These are phyloP conservation scores for Excoecaria agallocha DNA, from an alignment of 345 rosid genomes.

Conservation along the genomic window DNA sequence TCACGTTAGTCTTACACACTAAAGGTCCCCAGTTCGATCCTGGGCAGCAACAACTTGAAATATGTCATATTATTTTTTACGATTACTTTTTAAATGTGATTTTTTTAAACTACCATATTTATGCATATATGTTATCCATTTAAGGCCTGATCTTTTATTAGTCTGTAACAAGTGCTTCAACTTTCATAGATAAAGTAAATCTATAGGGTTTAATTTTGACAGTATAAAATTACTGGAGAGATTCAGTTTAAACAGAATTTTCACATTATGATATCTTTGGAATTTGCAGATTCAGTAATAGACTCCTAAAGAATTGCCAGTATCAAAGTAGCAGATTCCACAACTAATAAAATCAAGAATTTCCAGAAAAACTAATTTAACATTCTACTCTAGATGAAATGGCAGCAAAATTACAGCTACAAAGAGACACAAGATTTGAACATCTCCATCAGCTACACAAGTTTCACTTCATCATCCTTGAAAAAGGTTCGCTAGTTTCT, in stretches of 20 bases:
- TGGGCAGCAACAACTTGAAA: constrained; percentile 19
- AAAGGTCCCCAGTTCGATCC: constrained; percentile 37
- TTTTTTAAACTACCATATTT: too few relatives aligned
- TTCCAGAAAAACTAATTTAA: constrained; percentile 10
- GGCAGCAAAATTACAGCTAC: background rate
- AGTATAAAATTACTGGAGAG: background rate
- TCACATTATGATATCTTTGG: background rate
- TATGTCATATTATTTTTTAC: too few relatives aligned
- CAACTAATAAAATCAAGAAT: too few relatives aligned
- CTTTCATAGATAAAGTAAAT: too few relatives aligned
- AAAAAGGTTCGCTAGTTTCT: background rate
- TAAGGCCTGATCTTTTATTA: too few relatives aligned
- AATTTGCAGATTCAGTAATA: background rate
- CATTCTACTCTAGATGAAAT: constrained; percentile 1
- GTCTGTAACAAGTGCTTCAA: too few relatives aligned
- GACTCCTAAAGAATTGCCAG: background rate
- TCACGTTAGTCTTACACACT: constrained; percentile 42
- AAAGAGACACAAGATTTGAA: constrained; percentile 1
- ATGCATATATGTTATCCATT: too few relatives aligned
- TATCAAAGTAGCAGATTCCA: background rate
- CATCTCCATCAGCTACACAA: constrained; percentile 7
- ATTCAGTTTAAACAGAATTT: too few relatives aligned
- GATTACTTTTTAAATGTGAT: too few relatives aligned
- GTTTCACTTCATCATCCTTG: constrained; percentile 1
- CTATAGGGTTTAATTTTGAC: too few relatives aligned